Evolutionary conservation across 2,329 filamentous ascomycete species (phyloP), one percentile per base, ranked within the genome.

Genomic region (Calonectria hongkongensis): DNA sequence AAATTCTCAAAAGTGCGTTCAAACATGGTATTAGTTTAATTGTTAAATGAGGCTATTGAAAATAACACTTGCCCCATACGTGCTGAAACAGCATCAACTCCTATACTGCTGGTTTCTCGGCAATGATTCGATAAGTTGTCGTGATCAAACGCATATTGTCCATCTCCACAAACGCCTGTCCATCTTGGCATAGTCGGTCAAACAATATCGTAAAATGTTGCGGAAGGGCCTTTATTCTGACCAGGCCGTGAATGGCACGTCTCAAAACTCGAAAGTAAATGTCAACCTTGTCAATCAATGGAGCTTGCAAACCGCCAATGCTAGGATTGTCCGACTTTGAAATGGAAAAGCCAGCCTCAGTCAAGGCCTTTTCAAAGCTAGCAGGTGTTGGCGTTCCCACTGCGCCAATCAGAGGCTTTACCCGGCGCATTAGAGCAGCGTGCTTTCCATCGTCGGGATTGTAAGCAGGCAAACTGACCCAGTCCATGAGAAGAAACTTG

Each of bases 91-190:
- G 33, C 16, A 45, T 7, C 15, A n/a, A 10, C 13, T 3, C 18
- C 25, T 25, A 50, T 6, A 8, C 12, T 4, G 18, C 10, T 6
- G 48, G 56, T 21, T 72, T 72, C 41, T 64, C 39, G 10, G 70
- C 70, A 16, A 68, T 58, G 21, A 72, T 60, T 13, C 70, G 56
- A 58, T 68, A 68, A 8, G 70, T 72, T 15, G 70, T 72, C 43
- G 70, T 72, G n/a, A 72, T 72, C 41, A 72, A 51, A 21, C 70
- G 70, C 41, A 72, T 54, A 33, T 64, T 58, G 28, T 72, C 70
- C 70, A 72, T 72, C 30, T 72, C 70, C 36, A 72, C 70, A 27
- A 72, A 72, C 16, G 70, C 70, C 41, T 72, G 70, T 9, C 70
- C 70, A 16, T 72, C 65, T 12, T 65, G 30, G 18, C 70, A 72